These are phyloP conservation scores for Gymnopus androsaceus DNA, from an alignment of 1,284 basidiomycete genomes.

Conservation along the genomic window DNA sequence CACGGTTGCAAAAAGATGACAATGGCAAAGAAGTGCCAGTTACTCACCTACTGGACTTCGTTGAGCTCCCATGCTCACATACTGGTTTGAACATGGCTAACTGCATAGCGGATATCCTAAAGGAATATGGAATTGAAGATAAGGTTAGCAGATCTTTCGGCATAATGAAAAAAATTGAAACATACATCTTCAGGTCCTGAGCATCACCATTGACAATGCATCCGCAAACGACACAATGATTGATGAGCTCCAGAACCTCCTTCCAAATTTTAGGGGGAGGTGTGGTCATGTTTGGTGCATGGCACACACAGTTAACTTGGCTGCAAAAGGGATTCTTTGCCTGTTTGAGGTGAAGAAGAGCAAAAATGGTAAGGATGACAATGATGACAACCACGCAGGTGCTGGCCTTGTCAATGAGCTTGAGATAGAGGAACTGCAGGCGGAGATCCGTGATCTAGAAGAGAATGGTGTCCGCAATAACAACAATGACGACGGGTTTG, in stretches of 20 bases:
- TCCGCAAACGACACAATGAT: constrained; percentile 35
- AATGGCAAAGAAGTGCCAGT: neutral
- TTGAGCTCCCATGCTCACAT: constrained; percentile 17
- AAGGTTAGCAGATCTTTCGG: constrained; percentile 28
- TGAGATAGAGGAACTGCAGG: constrained; percentile 3
- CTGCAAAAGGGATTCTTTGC: constrained; percentile 27
- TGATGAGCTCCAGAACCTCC: constrained; percentile 31
- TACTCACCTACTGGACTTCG: neutral
- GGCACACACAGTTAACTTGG: no score
- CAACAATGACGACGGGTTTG: constrained; percentile 17
- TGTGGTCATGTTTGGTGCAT: no score
- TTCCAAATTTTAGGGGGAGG: no score
- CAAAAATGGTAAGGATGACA: constrained; percentile 6
- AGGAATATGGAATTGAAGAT: constrained; percentile 25
- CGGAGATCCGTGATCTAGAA: neutral
- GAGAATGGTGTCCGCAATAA: neutral
- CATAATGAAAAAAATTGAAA: constrained; percentile 21
- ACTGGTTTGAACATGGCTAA: constrained; percentile 22
- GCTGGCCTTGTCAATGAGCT: no score
- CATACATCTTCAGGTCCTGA: constrained; percentile 27
- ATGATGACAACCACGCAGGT: neutral
- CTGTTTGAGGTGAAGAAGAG: constrained; percentile 28
- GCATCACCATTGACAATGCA: no score
- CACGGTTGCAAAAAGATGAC: neutral
- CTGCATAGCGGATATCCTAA: constrained; percentile 24